Base-by-base conservation (phyloP, 805 yeast species). In the Kluyveromyces siamensis region DNA sequence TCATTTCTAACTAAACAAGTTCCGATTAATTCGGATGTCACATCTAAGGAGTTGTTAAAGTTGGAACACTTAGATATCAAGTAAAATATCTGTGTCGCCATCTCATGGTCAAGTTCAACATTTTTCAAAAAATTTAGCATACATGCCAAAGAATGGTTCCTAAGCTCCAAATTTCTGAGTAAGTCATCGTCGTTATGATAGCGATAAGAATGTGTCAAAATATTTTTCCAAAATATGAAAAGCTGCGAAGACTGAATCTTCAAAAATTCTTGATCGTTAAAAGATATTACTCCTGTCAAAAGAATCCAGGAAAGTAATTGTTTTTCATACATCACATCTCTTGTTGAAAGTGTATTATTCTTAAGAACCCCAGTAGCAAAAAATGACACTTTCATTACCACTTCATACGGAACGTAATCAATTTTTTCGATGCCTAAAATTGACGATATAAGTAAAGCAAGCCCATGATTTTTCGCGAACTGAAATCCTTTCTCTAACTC, bases 271-370 rank as follows among this genome's bases (percentile, higher is more conserved):
- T 74, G 73, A 37, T 83, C 84, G 0, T 66, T 58, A 56, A 78
- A 76, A 45, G 80, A 76, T 72, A 84, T 77, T 4, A 84, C 62
- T 2, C 91, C 91, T 51, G 73, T 70, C 19, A 85, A 57, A 21
- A 83, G 57, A 14, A 77, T 72, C 91, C 93, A 85, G 39, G 87
- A 65, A 40, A 76, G 61, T 44, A 76, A 45, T 37, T 70, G 59
- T 55, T 72, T 61, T 54, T 66, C 59, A 61, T 68, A 59, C 51
- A 71, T 47, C 40, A 64, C 40, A 9, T 63, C 51, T 2, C 63
- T 55, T 0, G 67, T 65, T 3, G 70, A 53, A 2, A 66, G 58
- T 1, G 66, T 60, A 27, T 60, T 62, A 30, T 67, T 62, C 50
- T 73, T 74, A n/a, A 75, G 58, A 37, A 73, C 65, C 30, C 74